phyloP scores from a whole-genome alignment of 257 asterid species.

The Nemophila menziesii region DNA sequence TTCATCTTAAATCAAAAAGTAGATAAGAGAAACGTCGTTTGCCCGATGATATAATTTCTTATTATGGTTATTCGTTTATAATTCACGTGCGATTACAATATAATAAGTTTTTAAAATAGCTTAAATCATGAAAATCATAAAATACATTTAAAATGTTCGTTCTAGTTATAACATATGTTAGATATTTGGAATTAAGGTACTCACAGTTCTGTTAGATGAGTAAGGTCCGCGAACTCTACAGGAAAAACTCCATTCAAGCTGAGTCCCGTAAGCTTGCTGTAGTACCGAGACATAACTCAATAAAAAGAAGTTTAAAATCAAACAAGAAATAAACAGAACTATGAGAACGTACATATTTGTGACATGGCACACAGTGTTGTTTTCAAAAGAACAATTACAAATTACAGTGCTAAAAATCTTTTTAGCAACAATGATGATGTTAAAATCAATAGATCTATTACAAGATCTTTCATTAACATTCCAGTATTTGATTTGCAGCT shows the following conservation, averaged over 20 bases:
- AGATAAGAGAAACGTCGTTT: neutral
- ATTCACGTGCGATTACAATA: neutral
- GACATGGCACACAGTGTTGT: slow-evolving; percentile 58
- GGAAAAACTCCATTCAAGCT: slow-evolving; percentile 65
- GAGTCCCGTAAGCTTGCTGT: slow-evolving; percentile 1
- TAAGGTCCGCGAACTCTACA: slow-evolving; percentile 47
- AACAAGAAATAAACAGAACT: neutral
- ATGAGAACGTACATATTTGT: slow-evolving; percentile 52
- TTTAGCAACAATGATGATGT: slow-evolving; percentile 14
- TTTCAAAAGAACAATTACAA: slow-evolving; percentile 51
- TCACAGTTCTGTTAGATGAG: slow-evolving; percentile 46
- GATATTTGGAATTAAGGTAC: too few relatives aligned
- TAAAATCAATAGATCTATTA: slow-evolving; percentile 22
- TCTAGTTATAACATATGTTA: too few relatives aligned
- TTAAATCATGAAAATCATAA: neutral
- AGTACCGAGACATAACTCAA: neutral
- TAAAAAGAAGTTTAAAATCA: neutral
- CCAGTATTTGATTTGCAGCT: slow-evolving; percentile 49
- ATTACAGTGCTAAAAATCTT: slow-evolving; percentile 19
- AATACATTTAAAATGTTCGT: neutral
- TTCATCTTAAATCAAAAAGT: neutral
- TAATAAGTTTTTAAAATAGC: neutral
- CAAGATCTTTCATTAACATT: slow-evolving; percentile 39
- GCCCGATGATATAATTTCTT: too few relatives aligned
- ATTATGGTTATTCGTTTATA: neutral